A percentile compares a stretch with the other conserved stretches of the same genome.
Evolutionary conservation across 495 filamentous ascomycete genomes (phyloP).

Genomic region (Trichoderma asperelloides): DNA sequence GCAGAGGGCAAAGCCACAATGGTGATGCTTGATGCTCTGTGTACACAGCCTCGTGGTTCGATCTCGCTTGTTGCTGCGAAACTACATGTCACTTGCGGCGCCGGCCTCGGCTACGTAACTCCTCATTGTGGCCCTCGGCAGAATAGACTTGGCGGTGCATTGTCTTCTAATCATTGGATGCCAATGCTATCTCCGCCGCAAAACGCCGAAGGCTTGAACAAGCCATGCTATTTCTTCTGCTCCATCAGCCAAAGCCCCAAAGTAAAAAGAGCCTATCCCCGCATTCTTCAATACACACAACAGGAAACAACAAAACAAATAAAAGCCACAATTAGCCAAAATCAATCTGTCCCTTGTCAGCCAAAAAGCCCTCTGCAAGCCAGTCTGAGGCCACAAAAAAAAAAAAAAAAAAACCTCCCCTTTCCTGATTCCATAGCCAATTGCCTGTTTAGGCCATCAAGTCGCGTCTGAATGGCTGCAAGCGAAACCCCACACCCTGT

Average conservation of each 20-base stretch:
- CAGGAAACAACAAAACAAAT: not conserved
- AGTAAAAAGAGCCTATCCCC: too few species aligned
- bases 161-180: not conserved
- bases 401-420: not conserved
- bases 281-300: not conserved
- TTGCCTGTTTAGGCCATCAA: not conserved
- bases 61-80: too few species aligned
- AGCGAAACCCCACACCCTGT: not conserved
- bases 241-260: not conserved
- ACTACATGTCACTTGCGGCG: not conserved
- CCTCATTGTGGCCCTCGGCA: not conserved
- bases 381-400: not conserved
- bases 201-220: not conserved
- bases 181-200: not conserved
- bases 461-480: conserved; percentile 1
- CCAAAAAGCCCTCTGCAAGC: not conserved
- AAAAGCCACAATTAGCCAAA: not conserved
- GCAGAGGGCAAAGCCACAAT: too few species aligned
- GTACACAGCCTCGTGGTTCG: too few species aligned
- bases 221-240: not conserved
- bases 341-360: not conserved
- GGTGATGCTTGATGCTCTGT: too few species aligned
- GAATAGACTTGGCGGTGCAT: not conserved
- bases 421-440: not conserved
- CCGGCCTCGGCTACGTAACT: not conserved